These are phyloP conservation scores for Fusarium sp. DNA, from an alignment of 2,329 filamentous ascomycete species.

Conservation along the genomic window DNA sequence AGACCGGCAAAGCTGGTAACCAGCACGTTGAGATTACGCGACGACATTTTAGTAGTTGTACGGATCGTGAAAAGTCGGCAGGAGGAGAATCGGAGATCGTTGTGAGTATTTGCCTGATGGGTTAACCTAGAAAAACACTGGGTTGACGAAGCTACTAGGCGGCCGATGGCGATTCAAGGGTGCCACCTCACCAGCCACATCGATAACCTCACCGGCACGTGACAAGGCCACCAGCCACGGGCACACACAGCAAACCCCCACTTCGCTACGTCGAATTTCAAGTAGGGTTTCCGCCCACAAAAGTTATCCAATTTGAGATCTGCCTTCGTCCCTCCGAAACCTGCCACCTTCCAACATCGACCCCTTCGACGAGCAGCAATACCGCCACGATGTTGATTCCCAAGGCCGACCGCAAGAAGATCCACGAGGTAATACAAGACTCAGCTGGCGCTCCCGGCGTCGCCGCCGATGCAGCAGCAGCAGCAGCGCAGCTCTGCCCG, in stretches of 20 bases:
- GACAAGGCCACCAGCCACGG: constrained; percentile 42
- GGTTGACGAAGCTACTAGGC: background rate
- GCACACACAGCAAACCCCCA: constrained; percentile 39
- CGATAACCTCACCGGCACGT: constrained; percentile 46
- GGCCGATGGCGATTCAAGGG: constrained; percentile 12
- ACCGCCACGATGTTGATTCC: constrained; percentile 92
- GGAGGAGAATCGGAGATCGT: background rate
- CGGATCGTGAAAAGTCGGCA: background rate
- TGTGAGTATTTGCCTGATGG: constrained; percentile 14
- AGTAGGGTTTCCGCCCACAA: constrained; percentile 58
- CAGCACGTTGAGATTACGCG: constrained; percentile 78
- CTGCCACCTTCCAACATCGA: constrained; percentile 63
- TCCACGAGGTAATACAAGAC: constrained; percentile 76
- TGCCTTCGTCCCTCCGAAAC: constrained; percentile 49
- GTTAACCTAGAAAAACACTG: constrained; percentile 2
- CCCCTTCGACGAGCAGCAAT: constrained; percentile 52
- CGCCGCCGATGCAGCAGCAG: constrained; percentile 7
- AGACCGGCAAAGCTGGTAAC: constrained; percentile 87
- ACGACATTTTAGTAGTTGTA: constrained; percentile 58
- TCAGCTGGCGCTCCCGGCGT: constrained; percentile 13
- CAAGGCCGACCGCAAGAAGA: constrained; percentile 99
- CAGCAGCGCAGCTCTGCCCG: background rate
- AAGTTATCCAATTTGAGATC: constrained; percentile 58
- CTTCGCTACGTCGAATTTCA: constrained; percentile 49
- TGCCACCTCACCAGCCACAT: constrained; percentile 32